phyloP scores from a whole-genome alignment of 2,329 filamentous ascomycete species.

The Neopestalotiopsis clavispora region DNA sequence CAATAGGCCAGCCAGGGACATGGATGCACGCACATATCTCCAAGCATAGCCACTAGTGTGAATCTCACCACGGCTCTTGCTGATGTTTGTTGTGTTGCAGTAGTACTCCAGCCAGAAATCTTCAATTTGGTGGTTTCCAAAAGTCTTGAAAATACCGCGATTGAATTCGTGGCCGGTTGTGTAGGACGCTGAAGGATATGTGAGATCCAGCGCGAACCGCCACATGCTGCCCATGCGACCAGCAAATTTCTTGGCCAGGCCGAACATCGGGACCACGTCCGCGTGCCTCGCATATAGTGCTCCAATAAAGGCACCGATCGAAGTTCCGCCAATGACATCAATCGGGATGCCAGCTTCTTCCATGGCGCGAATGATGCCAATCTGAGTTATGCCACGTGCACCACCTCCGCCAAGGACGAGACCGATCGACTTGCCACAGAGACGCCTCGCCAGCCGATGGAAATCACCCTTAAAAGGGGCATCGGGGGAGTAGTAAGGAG shows the following conservation, averaged over 20 bases:
- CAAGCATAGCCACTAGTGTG: slow-evolving; percentile 97
- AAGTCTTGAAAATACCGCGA: slow-evolving; percentile 97
- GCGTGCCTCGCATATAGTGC: slow-evolving; percentile 95
- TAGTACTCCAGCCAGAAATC: slow-evolving; percentile 99
- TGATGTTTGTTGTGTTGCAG: slow-evolving; percentile 99
- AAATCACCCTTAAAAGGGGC: slow-evolving; percentile 97
- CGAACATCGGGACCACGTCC: slow-evolving; percentile 96
- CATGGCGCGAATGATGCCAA: slow-evolving; percentile 91
- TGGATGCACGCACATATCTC: slow-evolving; percentile 94
- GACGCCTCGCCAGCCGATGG: slow-evolving; percentile 83
- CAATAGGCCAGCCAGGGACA: slow-evolving; percentile 91
- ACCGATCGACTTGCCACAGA: slow-evolving; percentile 94
- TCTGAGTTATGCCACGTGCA: slow-evolving; percentile 87
- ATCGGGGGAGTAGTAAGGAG: slow-evolving; percentile 87
- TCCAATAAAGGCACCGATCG: slow-evolving; percentile 94
- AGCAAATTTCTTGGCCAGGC: slow-evolving; percentile 94
- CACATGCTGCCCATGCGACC: slow-evolving; percentile 99
- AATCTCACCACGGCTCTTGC: slow-evolving; percentile 87
- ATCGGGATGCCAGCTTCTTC: slow-evolving; percentile 97
- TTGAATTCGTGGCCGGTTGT: slow-evolving; percentile 99
- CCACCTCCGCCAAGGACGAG: slow-evolving; percentile 93
- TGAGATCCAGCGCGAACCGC: slow-evolving; percentile 96
- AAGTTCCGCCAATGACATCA: slow-evolving; percentile 93
- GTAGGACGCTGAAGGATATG: slow-evolving; percentile 95
- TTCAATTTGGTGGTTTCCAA: slow-evolving; percentile 95